Base-by-base conservation (phyloP, 352 stramenopile genomes). In the Aphanomyces astaci region DNA sequence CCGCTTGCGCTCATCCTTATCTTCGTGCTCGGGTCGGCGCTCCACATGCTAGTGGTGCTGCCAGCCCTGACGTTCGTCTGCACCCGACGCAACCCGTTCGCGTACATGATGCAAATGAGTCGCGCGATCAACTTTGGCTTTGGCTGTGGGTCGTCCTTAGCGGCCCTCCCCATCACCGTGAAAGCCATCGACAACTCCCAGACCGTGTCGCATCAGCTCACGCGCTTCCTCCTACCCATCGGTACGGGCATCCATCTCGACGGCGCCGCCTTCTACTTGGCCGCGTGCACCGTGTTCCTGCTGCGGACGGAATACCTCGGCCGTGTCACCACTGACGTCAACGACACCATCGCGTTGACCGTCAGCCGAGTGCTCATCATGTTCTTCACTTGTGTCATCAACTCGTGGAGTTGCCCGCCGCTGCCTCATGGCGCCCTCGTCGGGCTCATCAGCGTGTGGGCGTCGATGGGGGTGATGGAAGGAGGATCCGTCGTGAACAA, bases 401-500 rank as follows among this genome's bases (percentile, higher is more conserved):
- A 78, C 31, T 94, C 81, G 9, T 86, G 86, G 28, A 81, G 83
- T 28, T 81, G 88, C 1, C 80, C 85, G 15, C 84, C 84, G 3
- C 82, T 90, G 64, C 82, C 84, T 25, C 87, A 88, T 57, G 78
- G 75, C 39, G 81, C 77, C 2, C 74, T 92, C 24, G 78, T 90
- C 25, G 87, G 88, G 72, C 72, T 89, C 52, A 87, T 85, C 73
- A 89, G 82, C 46, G 78, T 89, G 56, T 92, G 82, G 82, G 77
- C 36, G 15, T 7, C 36, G 7, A 43, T 43, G 36, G 36, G 36
- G 36, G 36, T 43, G 7, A 43, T 43, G 36, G 75, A 56, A 86
- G 82, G 63, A 80, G 85, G 52, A 88, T 87, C 54, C 76, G 80
- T n/a, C 36, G 66, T 78, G 11, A 73, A 78, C 33, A 73, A 88